Percentiles rank a stretch among this genome's conserved stretches.
These are phyloP conservation scores for Fusarium vanettenii DNA, from an alignment of 2,329 filamentous ascomycete genomes.

Conservation along the genomic window DNA sequence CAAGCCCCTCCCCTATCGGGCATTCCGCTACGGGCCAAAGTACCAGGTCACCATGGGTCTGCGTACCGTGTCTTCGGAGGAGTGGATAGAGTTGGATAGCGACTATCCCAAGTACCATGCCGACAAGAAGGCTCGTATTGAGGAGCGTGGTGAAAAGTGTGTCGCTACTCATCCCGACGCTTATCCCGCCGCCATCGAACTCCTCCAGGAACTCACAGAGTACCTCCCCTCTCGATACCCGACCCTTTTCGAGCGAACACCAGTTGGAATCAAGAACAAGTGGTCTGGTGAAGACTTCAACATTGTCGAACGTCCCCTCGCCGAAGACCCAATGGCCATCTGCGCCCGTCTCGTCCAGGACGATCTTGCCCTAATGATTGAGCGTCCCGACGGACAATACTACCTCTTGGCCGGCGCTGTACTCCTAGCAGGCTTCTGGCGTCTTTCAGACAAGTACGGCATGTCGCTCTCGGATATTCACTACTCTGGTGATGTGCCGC, in stretches of 20 bases:
- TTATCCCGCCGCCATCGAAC: slow-evolving; percentile 77
- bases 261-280: slow-evolving; percentile 75
- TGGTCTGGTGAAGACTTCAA: slow-evolving; percentile 80
- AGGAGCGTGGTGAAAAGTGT: slow-evolving; percentile 74
- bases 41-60: slow-evolving; percentile 84
- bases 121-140: slow-evolving; percentile 76
- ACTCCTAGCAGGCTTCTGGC: slow-evolving; percentile 85
- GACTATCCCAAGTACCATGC: slow-evolving; percentile 79
- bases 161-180: slow-evolving; percentile 76
- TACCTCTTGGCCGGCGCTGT: slow-evolving; percentile 83
- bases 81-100: slow-evolving; percentile 90
- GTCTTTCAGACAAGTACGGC: slow-evolving; percentile 81
- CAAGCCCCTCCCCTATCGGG: slow-evolving; percentile 80
- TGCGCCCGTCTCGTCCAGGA: slow-evolving; percentile 81
- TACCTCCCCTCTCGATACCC: slow-evolving; percentile 85
- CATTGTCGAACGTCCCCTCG: slow-evolving; percentile 70
- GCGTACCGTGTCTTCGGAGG: slow-evolving; percentile 74
- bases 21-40: slow-evolving; percentile 81
- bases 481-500: slow-evolving; percentile 79
- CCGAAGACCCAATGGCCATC: slow-evolving; percentile 83
- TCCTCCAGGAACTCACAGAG: slow-evolving; percentile 76
- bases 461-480: slow-evolving; percentile 86
- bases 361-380: slow-evolving; percentile 86
- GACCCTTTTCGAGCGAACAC: slow-evolving; percentile 71
- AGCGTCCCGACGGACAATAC: slow-evolving; percentile 80